Evolutionary conservation across 192 early-diverging fungal species (phyloP).

Genomic region (Tieghemiomyces parasiticus): DNA sequence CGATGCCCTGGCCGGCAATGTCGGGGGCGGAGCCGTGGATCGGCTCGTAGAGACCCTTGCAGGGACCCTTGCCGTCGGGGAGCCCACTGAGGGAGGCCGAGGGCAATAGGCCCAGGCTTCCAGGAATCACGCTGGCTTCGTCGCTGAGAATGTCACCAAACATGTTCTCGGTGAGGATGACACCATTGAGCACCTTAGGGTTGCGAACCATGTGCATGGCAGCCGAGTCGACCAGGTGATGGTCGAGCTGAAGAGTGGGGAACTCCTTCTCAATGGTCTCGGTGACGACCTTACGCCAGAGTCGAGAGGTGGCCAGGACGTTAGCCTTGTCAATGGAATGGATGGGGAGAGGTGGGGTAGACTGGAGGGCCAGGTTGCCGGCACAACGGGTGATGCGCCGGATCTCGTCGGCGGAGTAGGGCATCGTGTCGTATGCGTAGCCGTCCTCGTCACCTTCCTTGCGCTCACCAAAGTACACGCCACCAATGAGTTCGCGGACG

Average conservation of each 20-base stretch:
- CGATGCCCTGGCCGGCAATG: constrained; percentile 92
- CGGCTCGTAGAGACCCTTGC: constrained; percentile 93
- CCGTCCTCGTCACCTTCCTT: constrained; percentile 72
- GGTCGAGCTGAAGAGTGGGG: constrained; percentile 69
- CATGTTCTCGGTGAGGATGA: constrained; percentile 98
- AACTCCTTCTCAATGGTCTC: constrained; percentile 80
- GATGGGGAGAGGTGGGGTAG: constrained; percentile 68
- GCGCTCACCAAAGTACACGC: constrained; percentile 94
- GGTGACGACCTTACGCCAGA: constrained; percentile 90
- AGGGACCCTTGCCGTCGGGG: constrained; percentile 50
- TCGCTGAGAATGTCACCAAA: constrained; percentile 98
- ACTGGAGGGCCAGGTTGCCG: constrained; percentile 61
- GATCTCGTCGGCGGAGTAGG: constrained; percentile 82
- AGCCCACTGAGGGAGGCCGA: constrained; percentile 81
- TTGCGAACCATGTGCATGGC: constrained; percentile 94
- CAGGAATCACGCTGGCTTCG: constrained; percentile 91
- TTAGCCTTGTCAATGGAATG: constrained; percentile 99
- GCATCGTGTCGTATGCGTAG: constrained; percentile 84
- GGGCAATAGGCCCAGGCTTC: constrained; percentile 84
- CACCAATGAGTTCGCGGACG: constrained; percentile 90
- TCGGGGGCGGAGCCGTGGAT: constrained; percentile 98
- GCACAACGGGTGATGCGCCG: constrained; percentile 93
- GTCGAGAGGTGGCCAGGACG: constrained; percentile 90
- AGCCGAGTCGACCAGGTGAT: constrained; percentile 93
- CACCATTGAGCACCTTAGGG: constrained; percentile 81